Evolutionary conservation across 2,329 filamentous ascomycete species (phyloP).

Genomic region (Sordariomycetes sp.): DNA sequence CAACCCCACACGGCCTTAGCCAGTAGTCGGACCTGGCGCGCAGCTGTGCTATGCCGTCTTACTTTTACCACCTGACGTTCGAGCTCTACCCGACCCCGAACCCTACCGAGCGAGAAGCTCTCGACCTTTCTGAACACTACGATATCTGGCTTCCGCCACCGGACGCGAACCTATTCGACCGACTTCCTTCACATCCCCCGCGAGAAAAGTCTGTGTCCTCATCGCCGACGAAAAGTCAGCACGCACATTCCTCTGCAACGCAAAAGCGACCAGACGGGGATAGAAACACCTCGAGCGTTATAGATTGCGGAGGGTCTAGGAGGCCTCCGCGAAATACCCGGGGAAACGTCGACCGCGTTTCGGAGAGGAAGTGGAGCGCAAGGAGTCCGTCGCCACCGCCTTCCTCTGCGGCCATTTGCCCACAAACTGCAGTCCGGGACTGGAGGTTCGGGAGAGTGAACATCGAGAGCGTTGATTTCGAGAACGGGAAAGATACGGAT

Average conservation of each 20-base stretch:
- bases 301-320: conserved; percentile 34
- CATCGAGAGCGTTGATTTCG: conserved; percentile 72
- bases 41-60: conserved; percentile 38
- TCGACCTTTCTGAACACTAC: neutral
- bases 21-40: neutral
- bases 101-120: conserved; percentile 11
- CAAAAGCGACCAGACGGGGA: neutral
- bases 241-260: conserved; percentile 5
- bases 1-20: too few relatives aligned
- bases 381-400: conserved; percentile 27
- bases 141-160: conserved; percentile 36
- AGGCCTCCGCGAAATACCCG: conserved; percentile 14
- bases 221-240: neutral
- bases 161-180: conserved; percentile 38
- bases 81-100: conserved; percentile 43
- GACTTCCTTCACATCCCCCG: conserved; percentile 36
- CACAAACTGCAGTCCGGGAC: conserved; percentile 43
- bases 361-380: conserved; percentile 23
- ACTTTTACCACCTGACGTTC: conserved; percentile 51
- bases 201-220: conserved; percentile 7
- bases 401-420: conserved; percentile 28
- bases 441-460: conserved; percentile 72
- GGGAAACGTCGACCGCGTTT: conserved; percentile 22
- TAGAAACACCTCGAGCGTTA: conserved; percentile 17
- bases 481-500: conserved; percentile 11